Evolutionary conservation across 1,284 basidiomycete genomes (phyloP), one percentile per base, ranked within the genome.

Genomic region (Ganoderma lingzhi): DNA sequence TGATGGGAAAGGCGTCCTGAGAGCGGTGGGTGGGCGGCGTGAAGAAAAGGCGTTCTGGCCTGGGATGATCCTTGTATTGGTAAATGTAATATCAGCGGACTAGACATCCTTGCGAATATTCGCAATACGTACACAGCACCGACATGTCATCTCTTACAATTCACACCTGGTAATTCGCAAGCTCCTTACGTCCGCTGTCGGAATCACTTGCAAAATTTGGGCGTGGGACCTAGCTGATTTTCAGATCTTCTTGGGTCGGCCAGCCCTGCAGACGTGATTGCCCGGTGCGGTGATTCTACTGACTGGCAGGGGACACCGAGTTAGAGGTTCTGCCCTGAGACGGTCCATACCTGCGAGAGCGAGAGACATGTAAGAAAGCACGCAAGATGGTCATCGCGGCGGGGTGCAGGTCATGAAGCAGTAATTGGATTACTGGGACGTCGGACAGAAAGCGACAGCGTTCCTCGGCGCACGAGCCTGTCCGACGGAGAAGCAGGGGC

Each of bases 1-100:
- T 76, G 75, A 76, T 76, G 74, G 72, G 70, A 73, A 70, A 63
- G 63, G 6, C 35, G 63, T 69, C 67, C 68, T 69, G 69, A 63
- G 67, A 69, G 72, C 72, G 64, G 69, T 67, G 71, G 63, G 64
- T 51, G 51, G 41, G 59, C 45, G 59, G 64, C 62, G 75, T 76
- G 71, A 74, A 75, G 73, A 69, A 68, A 63, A 72, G 68, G 45
- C 45, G 42, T 62, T 61, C 71, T 72, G 67, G 70, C 68, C 70
- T 70, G 68, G 64, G 68, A 71, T 67, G 66, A 64, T 68, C 70
- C 69, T 67, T 63, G 70, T 59, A 68, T 68, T 67, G 61, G 70
- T 59, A 68, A 69, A 65, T 63, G 69, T 59, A 68, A 69, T 65
- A 62, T 62, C 62, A 66, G 63, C 51, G 53, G 1, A 45, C 35